Evolutionary conservation across 1,284 basidiomycete genomes (phyloP), one percentile per base, ranked within the genome.

Genomic region (Ceratobasidium papillatum): DNA sequence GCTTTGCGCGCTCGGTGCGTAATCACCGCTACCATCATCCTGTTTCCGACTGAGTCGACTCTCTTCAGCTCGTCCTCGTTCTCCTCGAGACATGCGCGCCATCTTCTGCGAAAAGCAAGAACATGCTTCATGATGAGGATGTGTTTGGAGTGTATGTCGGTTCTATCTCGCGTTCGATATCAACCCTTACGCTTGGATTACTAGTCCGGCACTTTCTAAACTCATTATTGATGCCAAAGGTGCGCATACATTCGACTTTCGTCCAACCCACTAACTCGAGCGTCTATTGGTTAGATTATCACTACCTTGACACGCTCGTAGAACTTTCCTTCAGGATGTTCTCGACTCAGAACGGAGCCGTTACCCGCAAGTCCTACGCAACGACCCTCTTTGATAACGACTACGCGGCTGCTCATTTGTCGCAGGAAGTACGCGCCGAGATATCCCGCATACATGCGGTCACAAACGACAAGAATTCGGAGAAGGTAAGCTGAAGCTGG

Each of bases 241-340:
- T 63, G 25, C 71, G 71, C 71, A 73, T 73, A 73, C 71, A 73
- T 73, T 34, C 34, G n/a, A 1, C n/a, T 52, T 63, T 41, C 12
- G 22, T 12, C 19, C 5, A 14, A 27, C 12, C 12, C 11, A 43
- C 5, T 62, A 8, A 25, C 25, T 22, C 2, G 47, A 19, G 2
- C n/a, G 0, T 22, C 36, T 30, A 38, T 38, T 38, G 27, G 9
- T 19, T 30, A 73, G 71, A 63, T 62, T 73, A 73, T 25, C 58
- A 63, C 38, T 49, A 73, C 51, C 51, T 73, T 14, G 71, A 73
- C 34, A 73, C 59, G 22, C 47, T 73, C 8, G 34, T 73, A 12
- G 71, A 73, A 27, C 71, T 73, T 52, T 73, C 71, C 27, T 73
- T 73, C 34, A 73, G 22, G 1, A 73, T 73, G 49, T 73, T 73